Percentiles rank a stretch among this genome's conserved stretches.
phyloP scores from a whole-genome alignment of 306 rosid genomes.

The Vigna nakashimae region DNA sequence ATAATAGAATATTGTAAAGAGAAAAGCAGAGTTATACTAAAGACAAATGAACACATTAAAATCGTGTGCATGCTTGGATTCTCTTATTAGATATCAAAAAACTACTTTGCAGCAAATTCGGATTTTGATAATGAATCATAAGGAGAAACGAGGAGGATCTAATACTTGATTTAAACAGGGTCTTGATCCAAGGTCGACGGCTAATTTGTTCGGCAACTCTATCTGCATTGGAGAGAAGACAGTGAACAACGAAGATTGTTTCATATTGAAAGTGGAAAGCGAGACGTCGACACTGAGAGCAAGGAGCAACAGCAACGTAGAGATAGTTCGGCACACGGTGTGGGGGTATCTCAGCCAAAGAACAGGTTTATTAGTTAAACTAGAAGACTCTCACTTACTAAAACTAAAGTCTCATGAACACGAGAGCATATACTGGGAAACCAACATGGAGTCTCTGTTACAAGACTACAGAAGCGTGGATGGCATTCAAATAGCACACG shows the following conservation, averaged over 20 bases:
- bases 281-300: conserved; percentile 61
- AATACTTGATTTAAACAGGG: conserved; percentile 57
- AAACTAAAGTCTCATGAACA: conserved; percentile 61
- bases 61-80: too few species aligned
- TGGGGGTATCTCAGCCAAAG: conserved; percentile 96
- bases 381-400: conserved; percentile 85
- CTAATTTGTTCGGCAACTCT: conserved; percentile 68
- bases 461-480: conserved; percentile 75
- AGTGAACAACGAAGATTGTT: conserved; percentile 76
- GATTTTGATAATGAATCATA: conserved; percentile 3
- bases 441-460: conserved; percentile 79
- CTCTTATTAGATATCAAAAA: background rate
- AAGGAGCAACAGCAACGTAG: conserved; percentile 81
- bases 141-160: background rate
- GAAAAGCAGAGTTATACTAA: background rate
- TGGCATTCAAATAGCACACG: conserved; percentile 77
- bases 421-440: conserved; percentile 79
- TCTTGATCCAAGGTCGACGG: conserved; percentile 89
- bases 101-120: background rate
- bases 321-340: conserved; percentile 79
- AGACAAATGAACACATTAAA: too few species aligned
- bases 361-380: conserved; percentile 79
- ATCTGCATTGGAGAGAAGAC: conserved; percentile 86
- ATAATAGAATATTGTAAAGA: background rate
- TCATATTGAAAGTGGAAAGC: conserved; percentile 74